Base-by-base conservation (phyloP, 192 early-diverging fungal species). In the Entrophospora sp. region DNA sequence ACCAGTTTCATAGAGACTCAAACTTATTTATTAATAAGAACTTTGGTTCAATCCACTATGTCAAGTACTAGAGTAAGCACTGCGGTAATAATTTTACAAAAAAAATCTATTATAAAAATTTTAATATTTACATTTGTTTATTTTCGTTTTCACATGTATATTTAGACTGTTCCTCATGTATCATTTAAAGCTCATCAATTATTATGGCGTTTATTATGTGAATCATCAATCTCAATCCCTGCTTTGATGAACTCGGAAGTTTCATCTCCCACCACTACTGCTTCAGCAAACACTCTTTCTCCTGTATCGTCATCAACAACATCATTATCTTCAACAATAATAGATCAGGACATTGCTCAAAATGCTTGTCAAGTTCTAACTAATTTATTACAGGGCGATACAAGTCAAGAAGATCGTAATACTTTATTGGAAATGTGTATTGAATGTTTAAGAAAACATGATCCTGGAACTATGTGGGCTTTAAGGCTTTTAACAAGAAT, bases 381-480 rank as follows among this genome's bases (percentile, higher is more conserved):
- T 28, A 70, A 75, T 1, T 67, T 72, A 1, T 32, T 79, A 14
- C 59, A 67, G 25, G 49, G 68, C 10, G 77, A 74, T 6, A 71
- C 71, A 14, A 9, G 43, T 14, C 60, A 61, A 8, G 71, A 79
- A 20, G 71, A 79, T 32, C 62, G 71, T 4, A 27, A 48, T 1
- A 30, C 45, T 10, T 49, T 79, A 12, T 61, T 79, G 14, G 52
- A 64, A 0, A 62, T 55, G 28, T 79, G 77, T 18, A 64, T 71
- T 22, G 56, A 69, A 10, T 76, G 75, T 49, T 38, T 79, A 18
- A 71, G 64, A n/a, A 18, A 27, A 3, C 67, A 79, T 35, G 71
- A 79, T 27, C 74, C 77, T 12, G 77, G 74, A 25, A 70, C 73
- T 10, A 62, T 79, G 25, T 79, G 77, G 77, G 68, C 73, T 3